Evolutionary conservation across 1,284 basidiomycete genomes (phyloP).

Genomic region (Cryptococcus hybrid): DNA sequence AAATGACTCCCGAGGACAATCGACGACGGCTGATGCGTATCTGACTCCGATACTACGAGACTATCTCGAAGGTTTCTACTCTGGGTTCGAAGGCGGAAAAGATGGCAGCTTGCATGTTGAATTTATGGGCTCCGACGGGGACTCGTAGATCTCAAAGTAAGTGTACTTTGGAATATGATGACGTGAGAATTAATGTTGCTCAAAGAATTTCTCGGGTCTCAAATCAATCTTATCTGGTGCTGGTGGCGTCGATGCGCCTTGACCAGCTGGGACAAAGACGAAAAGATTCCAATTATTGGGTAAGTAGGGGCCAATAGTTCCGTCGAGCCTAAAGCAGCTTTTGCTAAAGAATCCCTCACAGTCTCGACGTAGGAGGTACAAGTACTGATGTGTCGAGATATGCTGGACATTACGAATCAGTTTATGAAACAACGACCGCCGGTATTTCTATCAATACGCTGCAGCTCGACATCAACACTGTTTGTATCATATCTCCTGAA

Average conservation of each 20-base stretch:
- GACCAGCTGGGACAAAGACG: conserved; percentile 30
- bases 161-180: background rate
- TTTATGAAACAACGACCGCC: conserved; percentile 88
- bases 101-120: conserved; percentile 44
- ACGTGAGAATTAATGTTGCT: background rate
- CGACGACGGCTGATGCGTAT: conserved; percentile 93
- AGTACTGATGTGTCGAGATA: conserved; percentile 88
- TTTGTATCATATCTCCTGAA: conserved; percentile 8
- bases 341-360: background rate
- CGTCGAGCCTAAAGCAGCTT: background rate
- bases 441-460: conserved; percentile 85
- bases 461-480: conserved; percentile 82
- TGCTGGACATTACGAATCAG: conserved; percentile 78
- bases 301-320: conserved; percentile 17
- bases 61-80: conserved; percentile 91
- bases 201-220: conserved; percentile 76
- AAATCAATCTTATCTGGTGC: conserved; percentile 62
- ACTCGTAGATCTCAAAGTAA: conserved; percentile 62
- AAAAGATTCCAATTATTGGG: conserved; percentile 32
- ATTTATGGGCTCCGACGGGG: conserved; percentile 83
- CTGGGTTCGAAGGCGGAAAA: conserved; percentile 68
- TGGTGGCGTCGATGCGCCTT: conserved; percentile 39
- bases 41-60: conserved; percentile 82
- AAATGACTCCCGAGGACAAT: conserved; percentile 82
- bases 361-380: conserved; percentile 74